These are phyloP conservation scores for Sedum album DNA, from an alignment of 164 flowering plant species.

Conservation along the genomic window DNA sequence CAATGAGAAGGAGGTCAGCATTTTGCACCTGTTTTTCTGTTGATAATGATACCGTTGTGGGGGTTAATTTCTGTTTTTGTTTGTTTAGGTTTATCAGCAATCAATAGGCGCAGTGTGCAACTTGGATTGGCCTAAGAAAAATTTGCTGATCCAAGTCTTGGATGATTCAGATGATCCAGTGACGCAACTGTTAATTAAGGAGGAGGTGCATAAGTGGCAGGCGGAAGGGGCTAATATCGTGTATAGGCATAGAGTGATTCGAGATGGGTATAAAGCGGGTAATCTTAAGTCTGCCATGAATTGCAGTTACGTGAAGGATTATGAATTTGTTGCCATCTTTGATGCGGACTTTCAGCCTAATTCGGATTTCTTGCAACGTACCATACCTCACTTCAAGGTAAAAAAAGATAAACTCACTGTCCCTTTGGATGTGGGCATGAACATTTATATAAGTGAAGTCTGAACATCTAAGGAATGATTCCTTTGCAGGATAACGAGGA, in stretches of 20 bases:
- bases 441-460: neutral
- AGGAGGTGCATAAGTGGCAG: conserved; percentile 86
- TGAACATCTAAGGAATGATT: neutral
- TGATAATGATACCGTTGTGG: neutral
- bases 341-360: conserved; percentile 15
- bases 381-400: conserved; percentile 29
- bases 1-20: conserved; percentile 84
- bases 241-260: too few relatives aligned
- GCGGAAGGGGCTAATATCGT: too few relatives aligned
- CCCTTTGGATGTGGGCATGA: neutral
- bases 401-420: neutral
- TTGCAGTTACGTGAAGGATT: too few relatives aligned
- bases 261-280: too few relatives aligned
- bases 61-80: neutral
- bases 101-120: too few relatives aligned
- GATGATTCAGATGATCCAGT: too few relatives aligned
- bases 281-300: too few relatives aligned
- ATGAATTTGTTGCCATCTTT: too few relatives aligned
- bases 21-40: neutral
- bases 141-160: too few relatives aligned
- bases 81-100: conserved; percentile 82
- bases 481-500: conserved; percentile 49
- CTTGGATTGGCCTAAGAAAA: conserved; percentile 85
- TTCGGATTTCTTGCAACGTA: conserved; percentile 21
- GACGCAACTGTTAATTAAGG: conserved; percentile 66